Base-by-base conservation (phyloP, 2,329 filamentous ascomycete genomes). In the Thyridium curvatum region DNA sequence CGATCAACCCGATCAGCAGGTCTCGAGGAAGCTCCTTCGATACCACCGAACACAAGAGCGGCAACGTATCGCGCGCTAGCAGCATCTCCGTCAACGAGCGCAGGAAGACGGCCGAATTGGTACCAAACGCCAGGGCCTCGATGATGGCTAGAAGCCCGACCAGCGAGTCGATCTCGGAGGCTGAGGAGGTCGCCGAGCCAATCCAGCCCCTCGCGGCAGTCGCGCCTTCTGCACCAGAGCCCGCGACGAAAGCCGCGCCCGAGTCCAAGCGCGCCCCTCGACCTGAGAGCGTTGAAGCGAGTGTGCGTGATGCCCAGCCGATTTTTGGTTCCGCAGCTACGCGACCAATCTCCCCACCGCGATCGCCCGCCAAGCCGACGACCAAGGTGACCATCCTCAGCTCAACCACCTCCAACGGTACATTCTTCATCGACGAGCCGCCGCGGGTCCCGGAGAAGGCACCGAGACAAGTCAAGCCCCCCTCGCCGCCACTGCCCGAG, bases 1-100 rank as follows among this genome's bases (percentile, higher is more conserved):
- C 73, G 12, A 57, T 26, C 21, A 10, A 10, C 21, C 71, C 73
- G 12, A 57, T 56, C 12, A 51, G 56, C 9, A 61, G 61, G 32
- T 75, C 74, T n/a, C 66, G 69, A 30, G 60, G 65, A 33, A 66
- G 62, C 18, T 77, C 72, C 0, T 47, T 67, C 1, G 72, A 74
- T 16, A 56, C 61, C 3, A 46, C 55, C 12, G 69, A 72, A 28
- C 60, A 65, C n/a, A 52, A 65, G 66, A 12, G 56, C 64, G 12
- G 54, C 16, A 71, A 57, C 30, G 41, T 66, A 6, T 64, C 68
- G 3, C 59, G 64, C 13, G 56, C 59, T 12, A 65, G 61, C 41
- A 66, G 61, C 42, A 50, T 61, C 3, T 62, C 64, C 9, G 57
- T 62, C 3, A 70, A 73, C 34, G 60, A 68, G 36, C 52, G 54